Evolutionary conservation across 345 rosid genomes (phyloP).

Genomic region (Eucalyptus paniculata): DNA sequence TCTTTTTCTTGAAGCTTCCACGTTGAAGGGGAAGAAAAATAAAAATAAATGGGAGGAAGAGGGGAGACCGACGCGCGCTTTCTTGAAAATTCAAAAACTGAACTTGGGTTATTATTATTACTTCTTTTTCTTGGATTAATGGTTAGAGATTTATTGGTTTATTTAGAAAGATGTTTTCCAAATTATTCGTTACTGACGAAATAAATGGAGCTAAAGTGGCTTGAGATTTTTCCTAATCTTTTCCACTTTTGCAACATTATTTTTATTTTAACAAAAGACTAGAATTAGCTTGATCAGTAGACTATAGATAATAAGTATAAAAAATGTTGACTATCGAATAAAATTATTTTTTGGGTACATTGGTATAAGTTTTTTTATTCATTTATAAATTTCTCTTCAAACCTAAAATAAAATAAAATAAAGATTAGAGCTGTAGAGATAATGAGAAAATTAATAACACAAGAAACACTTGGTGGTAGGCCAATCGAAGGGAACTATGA

Average conservation of each 20-base stretch:
- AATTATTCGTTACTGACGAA: accelerated
- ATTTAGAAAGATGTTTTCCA: not conserved
- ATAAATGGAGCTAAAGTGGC: accelerated
- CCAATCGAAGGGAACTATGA: accelerated
- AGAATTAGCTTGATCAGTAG: not conserved
- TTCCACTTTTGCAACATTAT: not conserved
- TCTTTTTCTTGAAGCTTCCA: not conserved
- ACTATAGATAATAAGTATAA: not conserved
- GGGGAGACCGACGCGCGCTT: not conserved
- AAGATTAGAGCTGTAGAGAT: accelerated
- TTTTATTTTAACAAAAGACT: not conserved
- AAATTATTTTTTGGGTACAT: not conserved
- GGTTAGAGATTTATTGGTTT: not conserved
- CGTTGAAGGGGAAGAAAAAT: not conserved
- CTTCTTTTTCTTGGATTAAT: not conserved
- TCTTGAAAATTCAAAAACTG: not conserved
- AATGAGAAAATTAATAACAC: not conserved
- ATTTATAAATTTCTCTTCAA: not conserved
- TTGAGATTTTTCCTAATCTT: not conserved
- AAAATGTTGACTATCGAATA: not conserved
- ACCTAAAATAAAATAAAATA: not conserved
- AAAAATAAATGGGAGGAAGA: not conserved
- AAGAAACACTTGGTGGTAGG: accelerated
- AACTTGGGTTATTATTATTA: not conserved
- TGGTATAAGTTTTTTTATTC: not conserved